Evolutionary conservation across 129 eudicot species (phyloP), one percentile per base, ranked within the genome.

Genomic region (Centrapalus pauciflorus): DNA sequence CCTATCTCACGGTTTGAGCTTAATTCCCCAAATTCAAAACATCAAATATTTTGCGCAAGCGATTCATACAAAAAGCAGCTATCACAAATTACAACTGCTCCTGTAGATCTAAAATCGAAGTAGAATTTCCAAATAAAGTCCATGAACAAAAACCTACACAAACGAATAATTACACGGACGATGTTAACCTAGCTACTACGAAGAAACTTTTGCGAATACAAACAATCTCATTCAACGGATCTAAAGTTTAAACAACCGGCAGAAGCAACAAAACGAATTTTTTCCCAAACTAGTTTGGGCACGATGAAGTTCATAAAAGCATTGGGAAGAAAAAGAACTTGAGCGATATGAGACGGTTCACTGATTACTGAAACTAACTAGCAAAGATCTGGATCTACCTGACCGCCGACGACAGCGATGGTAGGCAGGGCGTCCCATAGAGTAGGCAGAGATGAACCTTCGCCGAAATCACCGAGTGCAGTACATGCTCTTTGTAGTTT

Each of bases 361-460:
- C n/a, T n/a, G n/a, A n/a, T 10, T n/a, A 16, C 7, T 2, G 13
- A 59, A 13, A 33, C n/a, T n/a, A 59, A 69, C 16, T 43, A 2
- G 20, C 7, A 52, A 21, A 50, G 71, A 72, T 73, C 41, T 62
- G 33, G 75, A 50, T 40, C 23, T 64, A 82, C 87, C 87, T 82
- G 87, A 69, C 87, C 87, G 56, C 98, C 98, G 72, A 92, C 98
- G 76, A 92, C 98, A 55, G 98, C 98, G 64, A 92, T 85, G 29
- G 98, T 83, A 32, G 98, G 98, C 12, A 90, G 74, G 56, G 97
- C 91, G 37, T 90, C 97, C 97, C 97, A 90, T 16, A 90, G 89
- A 26, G 98, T 88, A 1, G 98, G 96, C 74, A 92, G 72, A 62
- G 96, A 83, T 74, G 85, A 81, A 52, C 90, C 96, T 55, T 88